A percentile compares a stretch with the other conserved stretches of the same genome.
Evolutionary conservation across 2,329 filamentous ascomycete species (phyloP).

Genomic region (Atkinsonella texensis): DNA sequence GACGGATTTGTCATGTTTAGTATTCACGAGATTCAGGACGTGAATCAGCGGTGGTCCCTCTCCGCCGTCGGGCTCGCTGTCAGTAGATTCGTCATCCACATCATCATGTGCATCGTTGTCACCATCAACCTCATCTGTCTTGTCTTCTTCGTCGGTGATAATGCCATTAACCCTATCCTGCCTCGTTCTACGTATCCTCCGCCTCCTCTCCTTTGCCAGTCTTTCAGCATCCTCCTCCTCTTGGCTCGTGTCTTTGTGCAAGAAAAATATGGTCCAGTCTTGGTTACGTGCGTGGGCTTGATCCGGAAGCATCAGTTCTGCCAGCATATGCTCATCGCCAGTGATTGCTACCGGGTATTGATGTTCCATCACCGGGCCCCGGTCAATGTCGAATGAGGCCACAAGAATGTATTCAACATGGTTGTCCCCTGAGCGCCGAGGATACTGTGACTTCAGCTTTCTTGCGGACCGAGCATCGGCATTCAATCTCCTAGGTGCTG

Average conservation of each 20-base stretch:
- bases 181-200: constrained; percentile 36
- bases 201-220: constrained; percentile 41
- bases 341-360: constrained; percentile 93
- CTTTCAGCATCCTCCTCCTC: constrained; percentile 69
- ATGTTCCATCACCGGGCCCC: constrained; percentile 95
- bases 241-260: constrained; percentile 86
- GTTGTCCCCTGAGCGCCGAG: constrained; percentile 62
- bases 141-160: constrained; percentile 31
- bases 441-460: constrained; percentile 62
- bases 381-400: constrained; percentile 93
- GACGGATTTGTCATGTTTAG: constrained; percentile 86
- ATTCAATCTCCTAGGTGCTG: constrained; percentile 36
- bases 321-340: constrained; percentile 94
- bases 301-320: constrained; percentile 95
- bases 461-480: constrained; percentile 38
- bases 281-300: constrained; percentile 90
- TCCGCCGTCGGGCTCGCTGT: constrained; percentile 54
- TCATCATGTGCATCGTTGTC: constrained; percentile 38
- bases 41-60: constrained; percentile 92
- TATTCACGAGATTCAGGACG: constrained; percentile 94
- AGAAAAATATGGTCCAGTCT: constrained; percentile 98
- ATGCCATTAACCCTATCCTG: constrained; percentile 39
- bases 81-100: constrained; percentile 40
- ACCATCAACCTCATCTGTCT: constrained; percentile 31
- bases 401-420: constrained; percentile 99